These are phyloP conservation scores for Kregervanrija pseudodelftensis DNA, from an alignment of 805 yeast genomes.

Conservation along the genomic window DNA sequence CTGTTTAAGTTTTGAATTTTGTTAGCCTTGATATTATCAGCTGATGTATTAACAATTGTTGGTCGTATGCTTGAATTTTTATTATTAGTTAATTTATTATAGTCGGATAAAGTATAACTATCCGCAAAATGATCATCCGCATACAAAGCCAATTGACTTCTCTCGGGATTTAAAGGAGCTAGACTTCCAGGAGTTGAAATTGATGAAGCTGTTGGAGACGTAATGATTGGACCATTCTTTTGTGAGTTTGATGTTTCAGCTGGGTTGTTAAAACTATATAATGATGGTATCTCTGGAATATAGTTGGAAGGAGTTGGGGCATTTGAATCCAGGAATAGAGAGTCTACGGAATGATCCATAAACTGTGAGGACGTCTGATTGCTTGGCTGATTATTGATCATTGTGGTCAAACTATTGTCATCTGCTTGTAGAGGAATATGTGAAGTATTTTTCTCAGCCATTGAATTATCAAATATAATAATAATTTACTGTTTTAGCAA, in stretches of 20 bases:
- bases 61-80: no score
- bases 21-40: no score
- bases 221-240: not conserved
- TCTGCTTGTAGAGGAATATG: no score
- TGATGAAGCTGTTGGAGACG: not conserved
- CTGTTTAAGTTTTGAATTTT: no score
- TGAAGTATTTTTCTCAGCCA: no score
- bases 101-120: slow-evolving; percentile 6
- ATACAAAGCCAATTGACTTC: not conserved
- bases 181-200: not conserved
- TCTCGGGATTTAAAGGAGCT: slow-evolving; percentile 1
- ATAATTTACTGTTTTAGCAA: no score
- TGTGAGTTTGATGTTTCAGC: not conserved
- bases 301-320: no score
- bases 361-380: not conserved
- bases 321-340: not conserved
- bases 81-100: not conserved
- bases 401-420: no score
- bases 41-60: no score
- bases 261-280: not conserved
- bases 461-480: no score
- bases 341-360: not conserved
- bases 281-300: not conserved
- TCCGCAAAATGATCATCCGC: slow-evolving; percentile 2
- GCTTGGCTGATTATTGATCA: no score